Percentiles rank a stretch among this genome's conserved stretches.
phyloP scores from a whole-genome alignment of 2,329 filamentous ascomycete genomes.

The Penicillium brasilianum region DNA sequence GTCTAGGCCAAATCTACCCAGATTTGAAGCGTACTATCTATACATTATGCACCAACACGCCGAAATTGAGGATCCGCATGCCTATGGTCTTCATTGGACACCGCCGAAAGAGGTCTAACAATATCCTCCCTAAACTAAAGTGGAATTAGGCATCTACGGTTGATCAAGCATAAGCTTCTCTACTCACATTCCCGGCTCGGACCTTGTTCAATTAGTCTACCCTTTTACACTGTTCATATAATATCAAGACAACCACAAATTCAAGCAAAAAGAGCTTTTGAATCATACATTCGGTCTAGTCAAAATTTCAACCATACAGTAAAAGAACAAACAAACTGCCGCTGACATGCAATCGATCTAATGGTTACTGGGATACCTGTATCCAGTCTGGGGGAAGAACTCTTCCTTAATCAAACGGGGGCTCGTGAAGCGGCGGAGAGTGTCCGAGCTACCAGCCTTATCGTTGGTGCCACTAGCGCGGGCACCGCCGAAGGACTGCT shows the following conservation, averaged over 20 bases:
- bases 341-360: conserved; percentile 13
- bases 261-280: conserved; percentile 3
- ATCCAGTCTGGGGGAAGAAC: conserved; percentile 64
- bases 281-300: conserved; percentile 1
- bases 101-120: background rate
- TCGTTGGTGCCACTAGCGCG: conserved; percentile 74
- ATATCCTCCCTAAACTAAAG: background rate
- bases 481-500: conserved; percentile 73
- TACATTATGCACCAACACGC: background rate
- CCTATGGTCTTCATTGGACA: too few relatives aligned
- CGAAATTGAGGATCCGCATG: too few relatives aligned
- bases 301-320: conserved; percentile 5
- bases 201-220: too few relatives aligned
- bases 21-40: background rate
- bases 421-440: conserved; percentile 68
- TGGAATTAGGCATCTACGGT: background rate
- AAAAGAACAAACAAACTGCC: background rate
- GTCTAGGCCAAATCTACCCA: background rate
- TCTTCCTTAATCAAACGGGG: conserved; percentile 73
- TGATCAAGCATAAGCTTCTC: too few relatives aligned
- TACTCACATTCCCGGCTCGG: too few relatives aligned
- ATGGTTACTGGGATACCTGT: conserved; percentile 70
- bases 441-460: conserved; percentile 68
- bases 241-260: background rate
- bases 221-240: too few relatives aligned